Evolutionary conservation across 2,329 filamentous ascomycete genomes (phyloP).

Genomic region (Epichloe hybrida): DNA sequence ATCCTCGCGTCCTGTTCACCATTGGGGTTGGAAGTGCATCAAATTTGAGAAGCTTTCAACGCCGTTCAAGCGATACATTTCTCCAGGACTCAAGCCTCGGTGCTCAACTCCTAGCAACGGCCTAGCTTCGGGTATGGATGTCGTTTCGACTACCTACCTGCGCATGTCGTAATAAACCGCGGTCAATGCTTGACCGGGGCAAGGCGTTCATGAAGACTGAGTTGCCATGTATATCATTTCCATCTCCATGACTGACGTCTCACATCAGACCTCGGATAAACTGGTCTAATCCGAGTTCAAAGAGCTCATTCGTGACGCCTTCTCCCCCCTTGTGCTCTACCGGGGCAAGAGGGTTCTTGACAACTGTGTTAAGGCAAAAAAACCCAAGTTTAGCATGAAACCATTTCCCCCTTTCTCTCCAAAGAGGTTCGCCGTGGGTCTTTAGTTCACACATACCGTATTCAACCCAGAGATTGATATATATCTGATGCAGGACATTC

Average conservation of each 20-base stretch:
- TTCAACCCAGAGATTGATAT: slow-evolving; percentile 95
- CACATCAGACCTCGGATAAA: slow-evolving; percentile 57
- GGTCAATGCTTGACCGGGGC: too few relatives aligned
- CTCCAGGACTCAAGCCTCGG: too few relatives aligned
- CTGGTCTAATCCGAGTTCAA: slow-evolving; percentile 60
- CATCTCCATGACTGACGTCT: slow-evolving; percentile 9
- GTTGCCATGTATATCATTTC: slow-evolving; percentile 3
- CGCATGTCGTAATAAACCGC: too few relatives aligned
- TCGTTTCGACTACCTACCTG: too few relatives aligned
- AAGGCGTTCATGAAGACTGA: background rate
- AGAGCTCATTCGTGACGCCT: slow-evolving; percentile 58
- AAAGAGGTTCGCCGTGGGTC: too few relatives aligned
- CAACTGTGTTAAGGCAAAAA: slow-evolving; percentile 31
- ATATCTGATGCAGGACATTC: slow-evolving; percentile 92
- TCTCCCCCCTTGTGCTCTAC: slow-evolving; percentile 56
- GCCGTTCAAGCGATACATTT: too few relatives aligned
- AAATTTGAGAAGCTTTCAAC: too few relatives aligned
- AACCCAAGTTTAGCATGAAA: background rate
- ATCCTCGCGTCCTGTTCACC: too few relatives aligned
- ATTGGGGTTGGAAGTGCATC: too few relatives aligned
- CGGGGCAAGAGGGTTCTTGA: slow-evolving; percentile 56
- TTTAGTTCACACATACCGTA: slow-evolving; percentile 45
- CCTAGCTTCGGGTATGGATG: too few relatives aligned
- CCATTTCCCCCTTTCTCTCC: too few relatives aligned
- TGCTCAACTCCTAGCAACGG: too few relatives aligned